phyloP scores from a whole-genome alignment of 495 filamentous ascomycete genomes.

The Penicillium maclennaniae region DNA sequence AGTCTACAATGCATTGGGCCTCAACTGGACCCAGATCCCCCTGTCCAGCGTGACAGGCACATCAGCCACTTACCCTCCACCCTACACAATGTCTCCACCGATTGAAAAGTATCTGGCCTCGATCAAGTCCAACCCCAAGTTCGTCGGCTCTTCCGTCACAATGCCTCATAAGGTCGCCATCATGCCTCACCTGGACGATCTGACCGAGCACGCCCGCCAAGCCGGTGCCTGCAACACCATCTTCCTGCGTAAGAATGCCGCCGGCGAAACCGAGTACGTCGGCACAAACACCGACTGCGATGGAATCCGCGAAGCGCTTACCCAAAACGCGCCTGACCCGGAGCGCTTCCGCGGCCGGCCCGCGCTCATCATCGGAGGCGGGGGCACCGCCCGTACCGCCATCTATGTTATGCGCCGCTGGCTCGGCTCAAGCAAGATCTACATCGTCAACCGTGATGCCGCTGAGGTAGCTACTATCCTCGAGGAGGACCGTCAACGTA shows the following conservation, averaged over 20 bases:
- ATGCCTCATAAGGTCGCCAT: constrained; percentile 75
- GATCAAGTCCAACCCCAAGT: constrained; percentile 45
- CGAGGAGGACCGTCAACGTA: constrained; percentile 40
- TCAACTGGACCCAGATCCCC: constrained; percentile 60
- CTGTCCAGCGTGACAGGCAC: constrained; percentile 38
- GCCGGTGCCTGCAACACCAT: constrained; percentile 74
- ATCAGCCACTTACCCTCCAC: constrained; percentile 34
- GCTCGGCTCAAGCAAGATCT: constrained; percentile 61
- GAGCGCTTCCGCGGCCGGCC: constrained; percentile 50
- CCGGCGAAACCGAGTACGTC: constrained; percentile 45
- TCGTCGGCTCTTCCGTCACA: constrained; percentile 64
- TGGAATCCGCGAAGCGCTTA: constrained; percentile 65
- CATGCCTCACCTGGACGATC: constrained; percentile 61
- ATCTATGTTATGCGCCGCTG: constrained; percentile 65
- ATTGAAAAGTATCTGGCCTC: constrained; percentile 50
- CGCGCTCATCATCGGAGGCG: constrained; percentile 61
- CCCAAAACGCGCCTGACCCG: constrained; percentile 49
- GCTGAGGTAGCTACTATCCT: constrained; percentile 62
- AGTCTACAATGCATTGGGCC: constrained; percentile 54
- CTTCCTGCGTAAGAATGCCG: constrained; percentile 50
- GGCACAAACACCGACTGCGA: constrained; percentile 77
- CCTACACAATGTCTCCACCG: constrained; percentile 35
- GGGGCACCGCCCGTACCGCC: constrained; percentile 65
- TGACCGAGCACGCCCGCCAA: constrained; percentile 62
- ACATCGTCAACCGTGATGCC: constrained; percentile 65